Percentiles rank a stretch among this genome's conserved stretches.
phyloP scores from a whole-genome alignment of 73 alveolate species.

The Uronychia setigera region DNA sequence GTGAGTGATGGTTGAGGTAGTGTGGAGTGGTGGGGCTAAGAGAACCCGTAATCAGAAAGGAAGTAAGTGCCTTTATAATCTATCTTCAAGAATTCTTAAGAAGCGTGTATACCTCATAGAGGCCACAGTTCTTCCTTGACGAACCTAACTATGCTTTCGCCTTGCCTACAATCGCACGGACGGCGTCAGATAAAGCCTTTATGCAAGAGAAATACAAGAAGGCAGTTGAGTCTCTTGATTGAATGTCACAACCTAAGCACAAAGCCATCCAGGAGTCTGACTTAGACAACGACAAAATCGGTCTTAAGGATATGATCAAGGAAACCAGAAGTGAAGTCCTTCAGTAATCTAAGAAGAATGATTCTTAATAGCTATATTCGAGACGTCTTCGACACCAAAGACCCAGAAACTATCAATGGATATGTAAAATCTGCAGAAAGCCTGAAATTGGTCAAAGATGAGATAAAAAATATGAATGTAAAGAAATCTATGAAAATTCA shows the following conservation, averaged over 20 bases:
- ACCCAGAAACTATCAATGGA: slow-evolving; percentile 19
- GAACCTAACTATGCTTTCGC: neutral
- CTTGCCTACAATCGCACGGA: neutral
- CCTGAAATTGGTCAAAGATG: slow-evolving; percentile 27
- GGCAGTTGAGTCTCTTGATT: neutral
- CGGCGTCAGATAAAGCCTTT: neutral
- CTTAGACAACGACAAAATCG: neutral
- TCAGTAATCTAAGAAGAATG: neutral
- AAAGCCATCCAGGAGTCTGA: slow-evolving; percentile 1
- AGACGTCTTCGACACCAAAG: slow-evolving; percentile 22
- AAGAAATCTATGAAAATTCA: slow-evolving; percentile 2
- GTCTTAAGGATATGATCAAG: neutral
- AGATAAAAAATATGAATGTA: slow-evolving; percentile 15
- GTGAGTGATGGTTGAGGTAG: too few species aligned
- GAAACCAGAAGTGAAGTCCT: neutral
- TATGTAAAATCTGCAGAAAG: slow-evolving; percentile 17
- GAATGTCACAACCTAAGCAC: slow-evolving; percentile 2
- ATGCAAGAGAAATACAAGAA: neutral
- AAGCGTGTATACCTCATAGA: neutral
- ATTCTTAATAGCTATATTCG: neutral
- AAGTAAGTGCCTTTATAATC: neutral
- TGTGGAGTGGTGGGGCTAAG: neutral
- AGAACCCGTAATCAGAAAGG: neutral
- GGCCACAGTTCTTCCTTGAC: neutral
- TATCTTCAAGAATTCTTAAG: neutral